Percentiles rank a stretch among this genome's conserved stretches.
These are phyloP conservation scores for Ganoderma meredithae DNA, from an alignment of 1,284 basidiomycete species.

Conservation along the genomic window DNA sequence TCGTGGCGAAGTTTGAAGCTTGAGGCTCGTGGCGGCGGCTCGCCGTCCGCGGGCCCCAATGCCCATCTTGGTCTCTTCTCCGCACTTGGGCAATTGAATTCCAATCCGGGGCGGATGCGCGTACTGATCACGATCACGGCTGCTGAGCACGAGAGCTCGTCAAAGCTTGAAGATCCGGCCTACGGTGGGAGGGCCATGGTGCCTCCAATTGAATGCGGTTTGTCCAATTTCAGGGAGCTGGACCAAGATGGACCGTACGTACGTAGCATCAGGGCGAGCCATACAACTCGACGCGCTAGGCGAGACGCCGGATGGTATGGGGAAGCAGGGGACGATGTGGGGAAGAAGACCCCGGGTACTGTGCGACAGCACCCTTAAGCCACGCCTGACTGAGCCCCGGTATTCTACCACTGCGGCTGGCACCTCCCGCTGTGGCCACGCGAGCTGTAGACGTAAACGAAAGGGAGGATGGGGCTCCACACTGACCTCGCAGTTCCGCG, in stretches of 20 bases:
- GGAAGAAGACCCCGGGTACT: slow-evolving; percentile 13
- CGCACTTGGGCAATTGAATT: neutral
- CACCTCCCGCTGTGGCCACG: neutral
- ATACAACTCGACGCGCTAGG: neutral
- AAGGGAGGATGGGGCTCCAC: neutral
- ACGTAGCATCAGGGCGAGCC: neutral
- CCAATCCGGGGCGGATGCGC: neutral
- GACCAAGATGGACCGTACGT: neutral
- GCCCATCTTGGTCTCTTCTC: slow-evolving; percentile 1
- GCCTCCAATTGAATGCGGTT: neutral
- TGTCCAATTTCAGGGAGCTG: neutral
- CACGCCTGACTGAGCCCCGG: neutral
- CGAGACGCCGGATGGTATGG: neutral
- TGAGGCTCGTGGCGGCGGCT: slow-evolving; percentile 5
- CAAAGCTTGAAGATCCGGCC: slow-evolving; percentile 12
- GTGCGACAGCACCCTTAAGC: slow-evolving; percentile 1
- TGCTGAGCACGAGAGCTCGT: neutral
- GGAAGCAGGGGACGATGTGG: slow-evolving; percentile 12
- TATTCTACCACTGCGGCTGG: neutral
- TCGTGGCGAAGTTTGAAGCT: slow-evolving; percentile 19
- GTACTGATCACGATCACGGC: neutral
- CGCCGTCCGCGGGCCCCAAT: neutral
- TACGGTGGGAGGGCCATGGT: neutral
- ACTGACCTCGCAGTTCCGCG: neutral
- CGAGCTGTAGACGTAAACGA: neutral